Base-by-base conservation (phyloP, 257 asterid genomes). In the Petunia axillaris region DNA sequence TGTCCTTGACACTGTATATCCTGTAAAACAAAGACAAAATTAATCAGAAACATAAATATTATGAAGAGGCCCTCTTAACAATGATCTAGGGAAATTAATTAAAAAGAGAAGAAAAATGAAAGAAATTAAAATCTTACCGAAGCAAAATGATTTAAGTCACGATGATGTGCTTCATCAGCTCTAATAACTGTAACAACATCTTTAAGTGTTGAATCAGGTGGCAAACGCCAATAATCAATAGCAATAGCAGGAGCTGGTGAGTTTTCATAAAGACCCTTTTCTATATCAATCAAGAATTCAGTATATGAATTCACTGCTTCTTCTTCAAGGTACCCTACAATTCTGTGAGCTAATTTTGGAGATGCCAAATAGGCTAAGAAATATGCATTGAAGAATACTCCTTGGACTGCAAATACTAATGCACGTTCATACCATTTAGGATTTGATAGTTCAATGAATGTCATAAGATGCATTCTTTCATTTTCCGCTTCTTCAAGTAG, bases 91-190 rank as follows among this genome's bases (percentile, higher is more conserved):
- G 13, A 10, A 8, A 55, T 52, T 52, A 52, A 52, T 8, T 25
- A 8, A 52, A 7, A 9, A 52, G 2, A 7, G 1, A 52, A 52
- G 3, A 1, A 8, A 55, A 55, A 13, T 54, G 13, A 64, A 76
- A 37, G 37, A 2, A 37, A 14, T 1, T 70, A 4, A 13, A 14
- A 1, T n/a, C 78, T 41, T 85, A 91, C 98, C 77, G 98, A 92
- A 74, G 98, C 98, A 82, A 87, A 93, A 85, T 94, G 98, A 73
- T 94, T 94, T 74, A 94, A 93, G 81, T 94, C 98, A 1, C 97
- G 97, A 85, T 94, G 98, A 79, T 94, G 97, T 74, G 98, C 98
- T 87, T 94, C 98, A 13, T 94, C 98, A 1, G 97, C 97, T 60
- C 98, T 80, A 1, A 94, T 89, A 60, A 93, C 91, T 78, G 86